phyloP scores from a whole-genome alignment of 2,329 filamentous ascomycete genomes.

The Talaromyces sp. region DNA sequence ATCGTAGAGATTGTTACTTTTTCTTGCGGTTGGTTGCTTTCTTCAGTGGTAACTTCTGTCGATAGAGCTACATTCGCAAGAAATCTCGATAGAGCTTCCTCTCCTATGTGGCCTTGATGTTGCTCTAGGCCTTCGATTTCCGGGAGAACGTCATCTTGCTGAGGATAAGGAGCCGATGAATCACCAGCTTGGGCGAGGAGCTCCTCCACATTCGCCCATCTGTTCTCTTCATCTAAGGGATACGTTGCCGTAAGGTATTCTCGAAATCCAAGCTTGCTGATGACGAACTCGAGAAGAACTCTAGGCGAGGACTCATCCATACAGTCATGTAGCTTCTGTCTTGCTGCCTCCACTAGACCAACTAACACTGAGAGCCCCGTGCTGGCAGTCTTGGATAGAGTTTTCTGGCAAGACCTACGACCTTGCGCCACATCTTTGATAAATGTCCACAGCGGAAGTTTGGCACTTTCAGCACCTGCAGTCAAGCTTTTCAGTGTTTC shows the following conservation, averaged over 20 bases:
- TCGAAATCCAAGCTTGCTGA: conserved; percentile 67
- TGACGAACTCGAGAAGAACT: conserved; percentile 55
- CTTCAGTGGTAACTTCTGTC: conserved; percentile 63
- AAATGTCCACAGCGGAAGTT: conserved; percentile 72
- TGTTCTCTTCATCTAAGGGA: conserved; percentile 68
- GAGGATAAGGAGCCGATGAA: conserved; percentile 55
- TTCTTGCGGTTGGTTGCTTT: conserved; percentile 49
- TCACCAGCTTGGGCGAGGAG: conserved; percentile 77
- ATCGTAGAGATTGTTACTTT: conserved; percentile 92
- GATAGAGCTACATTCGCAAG: conserved; percentile 88
- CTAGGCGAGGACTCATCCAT: conserved; percentile 38
- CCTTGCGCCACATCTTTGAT: conserved; percentile 59
- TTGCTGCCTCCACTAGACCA: conserved; percentile 57
- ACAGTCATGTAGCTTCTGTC: conserved; percentile 52
- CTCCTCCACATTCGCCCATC: conserved; percentile 88
- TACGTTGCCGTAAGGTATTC: conserved; percentile 70
- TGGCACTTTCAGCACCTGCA: conserved; percentile 69
- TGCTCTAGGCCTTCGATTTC: conserved; percentile 70
- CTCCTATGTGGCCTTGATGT: conserved; percentile 45
- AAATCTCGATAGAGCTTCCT: conserved; percentile 71
- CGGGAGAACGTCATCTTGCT: conserved; percentile 54
- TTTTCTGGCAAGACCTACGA: conserved; percentile 49
- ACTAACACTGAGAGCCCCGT: conserved; percentile 59
- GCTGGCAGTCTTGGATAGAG: conserved; percentile 54
- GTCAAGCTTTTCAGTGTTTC: conserved; percentile 69